A percentile compares a stretch with the other conserved stretches of the same genome.
Evolutionary conservation across 2,329 filamentous ascomycete genomes (phyloP).

Genomic region (Grosmannia serpens): DNA sequence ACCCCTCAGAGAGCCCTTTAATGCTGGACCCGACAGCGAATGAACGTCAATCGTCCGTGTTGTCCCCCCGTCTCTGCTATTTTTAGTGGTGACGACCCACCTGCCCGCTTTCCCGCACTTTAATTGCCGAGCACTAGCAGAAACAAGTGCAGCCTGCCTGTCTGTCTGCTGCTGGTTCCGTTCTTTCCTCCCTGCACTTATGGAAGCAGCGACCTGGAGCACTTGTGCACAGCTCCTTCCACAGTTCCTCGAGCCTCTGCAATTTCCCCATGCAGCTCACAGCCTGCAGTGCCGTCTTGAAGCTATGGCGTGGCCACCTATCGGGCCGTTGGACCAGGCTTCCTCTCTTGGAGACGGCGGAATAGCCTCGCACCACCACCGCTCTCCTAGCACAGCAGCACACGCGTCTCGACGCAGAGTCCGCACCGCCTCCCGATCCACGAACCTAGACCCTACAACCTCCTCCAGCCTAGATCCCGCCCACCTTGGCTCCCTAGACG

Average conservation of each 20-base stretch:
- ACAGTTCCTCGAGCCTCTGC: background rate
- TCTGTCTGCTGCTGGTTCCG: too few relatives aligned
- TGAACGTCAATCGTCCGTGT: background rate
- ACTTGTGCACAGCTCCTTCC: background rate
- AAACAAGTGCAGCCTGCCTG: background rate
- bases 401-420: background rate
- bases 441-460: background rate
- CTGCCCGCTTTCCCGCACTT: background rate
- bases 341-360: background rate
- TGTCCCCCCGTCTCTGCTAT: background rate
- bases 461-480: background rate
- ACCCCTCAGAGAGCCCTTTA: too few relatives aligned
- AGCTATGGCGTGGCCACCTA: conserved; percentile 7
- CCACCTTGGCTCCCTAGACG: conserved; percentile 11
- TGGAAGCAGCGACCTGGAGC: background rate
- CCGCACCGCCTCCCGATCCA: background rate
- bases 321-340: background rate
- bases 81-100: background rate
- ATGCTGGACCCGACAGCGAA: too few relatives aligned
- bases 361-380: background rate
- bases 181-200: background rate
- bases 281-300: background rate
- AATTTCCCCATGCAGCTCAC: background rate
- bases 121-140: conserved; percentile 1
- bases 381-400: background rate